Evolutionary conservation across 495 filamentous ascomycete genomes (phyloP).

Genomic region (Penicillium paxilli): DNA sequence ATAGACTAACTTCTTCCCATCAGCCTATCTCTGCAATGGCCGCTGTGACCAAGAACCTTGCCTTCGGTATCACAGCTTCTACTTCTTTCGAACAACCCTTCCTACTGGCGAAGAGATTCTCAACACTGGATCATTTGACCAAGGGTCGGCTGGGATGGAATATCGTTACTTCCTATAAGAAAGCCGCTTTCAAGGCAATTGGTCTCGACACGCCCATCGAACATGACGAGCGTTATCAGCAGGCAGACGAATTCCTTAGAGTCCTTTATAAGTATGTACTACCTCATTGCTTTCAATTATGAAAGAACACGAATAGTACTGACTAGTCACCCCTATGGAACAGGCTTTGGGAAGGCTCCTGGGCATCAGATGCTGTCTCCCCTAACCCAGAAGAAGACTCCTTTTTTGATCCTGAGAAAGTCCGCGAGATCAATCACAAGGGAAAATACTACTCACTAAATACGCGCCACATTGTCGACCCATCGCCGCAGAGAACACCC

Average conservation of each 20-base stretch:
- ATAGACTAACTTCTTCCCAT: constrained; percentile 7
- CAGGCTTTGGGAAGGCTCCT: constrained; percentile 63
- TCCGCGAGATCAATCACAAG: constrained; percentile 59
- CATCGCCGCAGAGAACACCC: constrained; percentile 62
- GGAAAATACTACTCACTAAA: constrained; percentile 58
- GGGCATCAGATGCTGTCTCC: constrained; percentile 53
- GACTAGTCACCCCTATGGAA: neutral
- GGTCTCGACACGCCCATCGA: constrained; percentile 56
- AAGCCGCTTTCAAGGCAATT: constrained; percentile 58
- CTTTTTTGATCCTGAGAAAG: constrained; percentile 54
- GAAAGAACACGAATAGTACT: neutral
- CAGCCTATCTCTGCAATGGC: constrained; percentile 51
- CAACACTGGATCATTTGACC: constrained; percentile 64
- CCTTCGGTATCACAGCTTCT: constrained; percentile 49
- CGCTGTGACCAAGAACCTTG: constrained; percentile 47
- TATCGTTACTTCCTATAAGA: constrained; percentile 63
- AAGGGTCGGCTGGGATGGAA: constrained; percentile 64
- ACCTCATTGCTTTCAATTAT: neutral
- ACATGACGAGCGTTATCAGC: constrained; percentile 61
- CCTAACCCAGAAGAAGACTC: constrained; percentile 49
- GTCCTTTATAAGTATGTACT: constrained; percentile 52
- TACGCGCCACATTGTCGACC: constrained; percentile 56
- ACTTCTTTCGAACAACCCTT: constrained; percentile 62
- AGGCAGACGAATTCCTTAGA: constrained; percentile 61
- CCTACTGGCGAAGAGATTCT: constrained; percentile 58